phyloP scores from a whole-genome alignment of 768 basidiomycete species.

The Mycena metata region DNA sequence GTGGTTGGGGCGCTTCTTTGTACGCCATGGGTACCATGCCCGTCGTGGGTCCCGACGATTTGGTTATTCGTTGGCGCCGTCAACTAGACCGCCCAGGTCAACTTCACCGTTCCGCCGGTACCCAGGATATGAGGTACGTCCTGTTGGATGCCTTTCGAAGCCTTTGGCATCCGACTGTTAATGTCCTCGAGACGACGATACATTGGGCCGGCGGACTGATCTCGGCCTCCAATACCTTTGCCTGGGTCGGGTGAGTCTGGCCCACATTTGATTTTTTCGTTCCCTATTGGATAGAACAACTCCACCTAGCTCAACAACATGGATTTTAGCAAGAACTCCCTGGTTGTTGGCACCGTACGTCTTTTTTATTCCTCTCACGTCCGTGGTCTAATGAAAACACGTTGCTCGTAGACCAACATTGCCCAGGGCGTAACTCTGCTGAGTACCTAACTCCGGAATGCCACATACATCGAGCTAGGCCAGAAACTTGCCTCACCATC shows the following conservation, averaged over 20 bases:
- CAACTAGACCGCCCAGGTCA: slow-evolving; percentile 52
- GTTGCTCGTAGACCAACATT: no score
- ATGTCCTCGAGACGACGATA: slow-evolving; percentile 84
- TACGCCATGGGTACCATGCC: slow-evolving; percentile 57
- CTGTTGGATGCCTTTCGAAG: slow-evolving; percentile 40
- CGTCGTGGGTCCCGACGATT: slow-evolving; percentile 57
- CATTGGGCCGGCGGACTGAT: slow-evolving; percentile 78
- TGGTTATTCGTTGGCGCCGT: slow-evolving; percentile 40
- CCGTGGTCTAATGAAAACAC: no score
- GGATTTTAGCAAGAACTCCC: no score
- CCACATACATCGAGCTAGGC: no score
- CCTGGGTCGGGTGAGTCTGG: slow-evolving; percentile 58
- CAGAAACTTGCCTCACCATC: no score
- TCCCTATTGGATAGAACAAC: slow-evolving; percentile 47
- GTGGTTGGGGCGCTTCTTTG: slow-evolving; percentile 25
- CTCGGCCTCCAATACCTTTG: slow-evolving; percentile 71
- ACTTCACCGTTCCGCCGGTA: slow-evolving; percentile 67
- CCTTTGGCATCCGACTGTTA: slow-evolving; percentile 43
- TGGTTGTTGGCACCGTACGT: no score
- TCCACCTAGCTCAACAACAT: slow-evolving; percentile 58
- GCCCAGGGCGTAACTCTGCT: no score
- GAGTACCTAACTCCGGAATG: no score
- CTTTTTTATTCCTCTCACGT: no score
- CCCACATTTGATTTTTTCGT: not conserved
- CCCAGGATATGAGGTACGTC: slow-evolving; percentile 53